These are phyloP conservation scores for Herpetomonas muscarum DNA, from an alignment of 208 protist genomes.

Conservation along the genomic window DNA sequence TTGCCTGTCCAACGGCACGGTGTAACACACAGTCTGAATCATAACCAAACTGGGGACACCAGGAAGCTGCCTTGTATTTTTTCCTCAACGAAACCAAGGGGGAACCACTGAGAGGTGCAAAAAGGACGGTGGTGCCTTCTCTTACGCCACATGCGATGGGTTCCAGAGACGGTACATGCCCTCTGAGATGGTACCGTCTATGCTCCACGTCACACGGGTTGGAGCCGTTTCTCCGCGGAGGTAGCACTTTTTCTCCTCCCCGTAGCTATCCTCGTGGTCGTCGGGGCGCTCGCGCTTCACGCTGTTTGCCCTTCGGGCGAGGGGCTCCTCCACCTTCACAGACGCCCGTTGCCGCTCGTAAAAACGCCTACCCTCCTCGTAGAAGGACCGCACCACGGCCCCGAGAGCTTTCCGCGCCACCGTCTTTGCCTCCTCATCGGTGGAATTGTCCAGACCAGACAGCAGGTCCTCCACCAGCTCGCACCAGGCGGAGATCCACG, in stretches of 20 bases:
- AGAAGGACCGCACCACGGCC: conserved; percentile 14
- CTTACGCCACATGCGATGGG: no score
- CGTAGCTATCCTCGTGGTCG: not conserved
- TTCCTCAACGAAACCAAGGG: no score
- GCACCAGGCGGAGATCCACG: not conserved
- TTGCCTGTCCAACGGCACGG: no score
- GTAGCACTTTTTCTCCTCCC: no score
- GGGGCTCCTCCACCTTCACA: not conserved
- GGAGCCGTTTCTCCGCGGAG: not conserved
- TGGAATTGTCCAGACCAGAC: not conserved
- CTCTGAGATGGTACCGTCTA: conserved; percentile 13
- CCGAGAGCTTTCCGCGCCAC: conserved; percentile 17
- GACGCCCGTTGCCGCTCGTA: conserved; percentile 9
- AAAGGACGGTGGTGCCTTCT: no score
- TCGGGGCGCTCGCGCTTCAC: not conserved
- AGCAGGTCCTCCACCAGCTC: conserved; percentile 5
- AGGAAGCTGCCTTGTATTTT: no score
- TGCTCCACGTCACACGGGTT: conserved; percentile 31
- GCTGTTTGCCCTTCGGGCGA: not conserved
- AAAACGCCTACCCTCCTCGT: conserved; percentile 10
- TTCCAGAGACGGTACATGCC: conserved; percentile 9
- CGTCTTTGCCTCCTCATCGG: not conserved
- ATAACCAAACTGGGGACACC: no score
- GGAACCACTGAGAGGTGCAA: no score
- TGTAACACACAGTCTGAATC: no score